These are phyloP conservation scores for Salvia splendens DNA, from an alignment of 257 asterid genomes.

Conservation along the genomic window DNA sequence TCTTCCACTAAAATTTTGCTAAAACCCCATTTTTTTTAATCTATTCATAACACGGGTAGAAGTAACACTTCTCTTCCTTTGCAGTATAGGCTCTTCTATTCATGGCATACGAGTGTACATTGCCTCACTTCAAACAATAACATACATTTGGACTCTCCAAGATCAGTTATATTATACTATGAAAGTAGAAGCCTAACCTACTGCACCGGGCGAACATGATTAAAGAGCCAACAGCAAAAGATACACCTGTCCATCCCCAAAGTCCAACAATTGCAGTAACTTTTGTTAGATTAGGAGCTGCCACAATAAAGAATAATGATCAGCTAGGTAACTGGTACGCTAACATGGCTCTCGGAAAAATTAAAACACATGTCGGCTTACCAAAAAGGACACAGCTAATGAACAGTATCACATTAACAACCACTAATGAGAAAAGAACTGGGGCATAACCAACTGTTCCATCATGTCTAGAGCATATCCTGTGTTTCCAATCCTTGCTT, in stretches of 20 bases:
- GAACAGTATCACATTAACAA: slow-evolving; percentile 69
- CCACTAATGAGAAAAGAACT: slow-evolving; percentile 60
- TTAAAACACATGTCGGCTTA: slow-evolving; percentile 41
- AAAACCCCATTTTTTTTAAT: background rate
- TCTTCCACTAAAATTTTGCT: slow-evolving; percentile 17
- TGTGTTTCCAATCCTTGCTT: slow-evolving; percentile 56
- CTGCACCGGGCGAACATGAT: slow-evolving; percentile 76
- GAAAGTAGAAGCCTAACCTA: slow-evolving; percentile 54
- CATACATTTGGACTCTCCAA: slow-evolving; percentile 18
- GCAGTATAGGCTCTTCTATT: slow-evolving; percentile 8
- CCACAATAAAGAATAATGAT: slow-evolving; percentile 44
- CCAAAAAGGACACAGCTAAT: slow-evolving; percentile 71
- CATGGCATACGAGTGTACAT: background rate
- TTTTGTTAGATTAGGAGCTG: slow-evolving; percentile 80
- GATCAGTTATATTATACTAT: slow-evolving; percentile 8
- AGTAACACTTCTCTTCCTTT: slow-evolving; percentile 11
- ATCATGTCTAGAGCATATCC: slow-evolving; percentile 50
- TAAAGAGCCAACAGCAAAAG: slow-evolving; percentile 69
- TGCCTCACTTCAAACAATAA: slow-evolving; percentile 24
- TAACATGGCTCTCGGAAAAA: background rate
- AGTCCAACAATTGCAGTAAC: slow-evolving; percentile 89
- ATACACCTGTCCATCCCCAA: slow-evolving; percentile 92
- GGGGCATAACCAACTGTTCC: slow-evolving; percentile 83
- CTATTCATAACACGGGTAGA: slow-evolving; percentile 8
- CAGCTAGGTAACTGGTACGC: slow-evolving; percentile 34